Conservation (phyloP, 805 yeast genomes). For the Suhomyces sp. region DNA sequence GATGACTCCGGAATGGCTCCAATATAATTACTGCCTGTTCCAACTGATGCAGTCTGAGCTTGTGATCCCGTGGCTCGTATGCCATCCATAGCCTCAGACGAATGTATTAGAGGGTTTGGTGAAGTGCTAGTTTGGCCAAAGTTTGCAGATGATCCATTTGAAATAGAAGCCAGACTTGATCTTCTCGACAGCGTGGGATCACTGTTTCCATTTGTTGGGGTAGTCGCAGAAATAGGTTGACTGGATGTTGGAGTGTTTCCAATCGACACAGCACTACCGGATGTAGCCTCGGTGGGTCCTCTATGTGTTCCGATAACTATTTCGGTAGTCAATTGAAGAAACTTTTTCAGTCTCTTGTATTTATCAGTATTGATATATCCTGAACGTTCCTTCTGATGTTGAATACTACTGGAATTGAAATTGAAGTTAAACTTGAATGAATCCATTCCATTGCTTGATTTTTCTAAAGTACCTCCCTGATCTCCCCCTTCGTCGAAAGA, state of each 20-base stretch:
- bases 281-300: not conserved
- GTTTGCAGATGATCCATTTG: conserved; percentile 2
- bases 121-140: not conserved
- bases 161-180: too few species aligned
- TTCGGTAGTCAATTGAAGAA: conserved; percentile 78
- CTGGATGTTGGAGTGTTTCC: too few species aligned
- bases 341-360: conserved; percentile 71
- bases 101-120: conserved; percentile 1
- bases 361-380: conserved; percentile 75
- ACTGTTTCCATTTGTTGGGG: too few species aligned
- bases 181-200: too few species aligned
- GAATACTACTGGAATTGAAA: conserved; percentile 10
- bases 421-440: conserved; percentile 26
- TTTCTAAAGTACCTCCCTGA: not conserved
- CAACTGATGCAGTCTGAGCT: not conserved
- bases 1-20: not conserved
- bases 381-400: conserved; percentile 31
- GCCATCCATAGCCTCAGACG: conserved; percentile 1
- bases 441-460: not conserved
- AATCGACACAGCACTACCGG: too few species aligned
- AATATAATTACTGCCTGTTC: not conserved
- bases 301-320: conserved; percentile 73
- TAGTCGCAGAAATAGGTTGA: too few species aligned
- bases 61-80: not conserved
- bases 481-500: conserved; percentile 3